phyloP scores from a whole-genome alignment of 1,284 basidiomycete genomes.

The Tilletiaria anomala region DNA sequence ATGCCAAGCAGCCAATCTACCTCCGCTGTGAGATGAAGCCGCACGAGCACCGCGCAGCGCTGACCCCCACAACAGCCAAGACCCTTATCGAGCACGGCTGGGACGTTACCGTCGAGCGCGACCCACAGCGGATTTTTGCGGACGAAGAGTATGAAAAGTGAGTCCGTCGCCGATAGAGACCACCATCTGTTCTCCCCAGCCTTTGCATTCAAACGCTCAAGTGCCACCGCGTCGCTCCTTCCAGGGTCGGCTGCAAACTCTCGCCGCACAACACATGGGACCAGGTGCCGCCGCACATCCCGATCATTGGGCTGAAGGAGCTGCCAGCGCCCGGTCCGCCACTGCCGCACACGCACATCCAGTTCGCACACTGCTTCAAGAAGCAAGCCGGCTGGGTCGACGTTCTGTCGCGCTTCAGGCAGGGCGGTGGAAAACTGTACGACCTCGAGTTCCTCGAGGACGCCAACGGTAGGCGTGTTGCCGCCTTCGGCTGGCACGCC shows the following conservation, averaged over 20 bases:
- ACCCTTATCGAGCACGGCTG: constrained; percentile 81
- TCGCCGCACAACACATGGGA: constrained; percentile 85
- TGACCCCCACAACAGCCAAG: constrained; percentile 85
- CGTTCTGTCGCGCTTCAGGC: constrained; percentile 73
- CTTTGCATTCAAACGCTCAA: not conserved
- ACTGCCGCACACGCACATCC: constrained; percentile 65
- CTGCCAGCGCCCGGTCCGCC: constrained; percentile 48
- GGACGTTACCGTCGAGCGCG: constrained; percentile 78
- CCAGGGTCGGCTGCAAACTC: constrained; percentile 64
- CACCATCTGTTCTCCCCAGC: not conserved
- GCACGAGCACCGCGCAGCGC: constrained; percentile 69
- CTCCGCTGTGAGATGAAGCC: constrained; percentile 37
- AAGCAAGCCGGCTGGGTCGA: constrained; percentile 82
- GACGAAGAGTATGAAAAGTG: constrained; percentile 85
- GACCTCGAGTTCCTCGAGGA: constrained; percentile 95
- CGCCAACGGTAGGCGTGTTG: constrained; percentile 68
- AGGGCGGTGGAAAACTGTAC: constrained; percentile 76
- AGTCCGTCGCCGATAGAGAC: not conserved
- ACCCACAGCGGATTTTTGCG: constrained; percentile 87
- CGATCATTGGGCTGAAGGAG: constrained; percentile 95
- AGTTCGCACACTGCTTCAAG: constrained; percentile 99
- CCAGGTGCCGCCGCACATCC: constrained; percentile 55
- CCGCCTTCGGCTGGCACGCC: constrained; percentile 98
- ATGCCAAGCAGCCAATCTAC: constrained; percentile 26
- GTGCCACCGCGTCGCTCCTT: not conserved